Evolutionary conservation across 2,329 filamentous ascomycete species (phyloP), one percentile per base, ranked within the genome.

Genomic region (Nemania serpens): DNA sequence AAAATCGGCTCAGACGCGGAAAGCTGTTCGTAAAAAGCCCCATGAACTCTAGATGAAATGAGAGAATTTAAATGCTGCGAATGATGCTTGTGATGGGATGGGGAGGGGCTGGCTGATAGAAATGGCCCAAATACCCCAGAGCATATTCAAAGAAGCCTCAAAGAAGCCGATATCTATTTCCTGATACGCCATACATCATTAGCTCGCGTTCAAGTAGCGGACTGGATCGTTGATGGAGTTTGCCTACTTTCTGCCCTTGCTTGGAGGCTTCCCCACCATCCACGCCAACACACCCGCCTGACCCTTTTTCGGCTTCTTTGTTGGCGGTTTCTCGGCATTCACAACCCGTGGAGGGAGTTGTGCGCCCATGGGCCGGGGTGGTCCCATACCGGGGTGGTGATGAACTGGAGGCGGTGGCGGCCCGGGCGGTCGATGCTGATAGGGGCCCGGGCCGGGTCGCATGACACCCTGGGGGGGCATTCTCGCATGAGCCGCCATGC

Each of bases 201-300:
- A 64, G 60, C 33, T 53, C 2, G 5, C 10, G 42, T 51, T 54
- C 39, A 57, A 13, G 5, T 39, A 39, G 18, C 15, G 17, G 37
- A 9, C n/a, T 42, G 4, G 13, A 7, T n/a, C 11, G 11, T 25
- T 25, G 6, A 60, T 29, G 9, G 54, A 48, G 18, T 20, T 48
- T 33, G 68, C 72, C 66, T 61, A 75, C 74, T 72, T 75, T 66
- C 69, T 78, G 55, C 65, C 63, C 33, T 63, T 50, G 64, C 73
- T 75, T 9, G 48, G 9, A 4, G 71, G 68, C 47, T 63, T 62
- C 18, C 60, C 71, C 60, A 77, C 52, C 61, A 66, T 70, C 74
- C 74, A 78, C 10, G 67, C 71, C 10, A 77, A 67, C 55, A 77
- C 59, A 6, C 71, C 25, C 68, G 13, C 67, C 68, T 15, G 67